Evolutionary conservation across 1,284 basidiomycete species (phyloP).

Genomic region (Pholiota adiposa): DNA sequence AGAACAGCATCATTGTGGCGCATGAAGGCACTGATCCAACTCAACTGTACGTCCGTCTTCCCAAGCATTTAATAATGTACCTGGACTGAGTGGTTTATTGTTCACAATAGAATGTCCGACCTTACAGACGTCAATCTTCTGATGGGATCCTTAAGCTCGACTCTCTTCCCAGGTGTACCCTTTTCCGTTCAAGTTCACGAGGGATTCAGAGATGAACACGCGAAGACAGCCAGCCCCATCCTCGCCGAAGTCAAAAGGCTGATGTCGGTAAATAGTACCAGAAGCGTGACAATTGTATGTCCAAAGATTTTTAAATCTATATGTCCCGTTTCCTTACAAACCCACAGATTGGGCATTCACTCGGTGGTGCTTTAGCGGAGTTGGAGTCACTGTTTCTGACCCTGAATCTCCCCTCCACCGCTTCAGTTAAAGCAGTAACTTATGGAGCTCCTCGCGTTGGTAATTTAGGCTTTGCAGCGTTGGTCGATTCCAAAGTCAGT

Average conservation of each 20-base stretch:
- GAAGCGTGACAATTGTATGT: conserved; percentile 37
- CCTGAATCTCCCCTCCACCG: conserved; percentile 46
- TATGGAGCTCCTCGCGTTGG: conserved; percentile 56
- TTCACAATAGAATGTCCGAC: conserved; percentile 34
- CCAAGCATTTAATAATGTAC: not conserved
- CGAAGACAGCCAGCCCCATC: conserved; percentile 40
- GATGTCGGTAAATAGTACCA: conserved; percentile 37
- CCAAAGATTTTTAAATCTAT: not conserved
- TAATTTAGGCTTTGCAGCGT: conserved; percentile 40
- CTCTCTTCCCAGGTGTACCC: conserved; percentile 52
- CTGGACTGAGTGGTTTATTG: conserved; percentile 1
- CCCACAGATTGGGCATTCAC: conserved; percentile 53
- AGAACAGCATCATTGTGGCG: conserved; percentile 50
- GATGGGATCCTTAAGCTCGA: conserved; percentile 38
- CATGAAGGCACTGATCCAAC: conserved; percentile 59
- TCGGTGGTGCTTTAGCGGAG: conserved; percentile 60
- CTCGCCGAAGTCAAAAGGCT: conserved; percentile 43
- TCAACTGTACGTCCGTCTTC: conserved; percentile 44
- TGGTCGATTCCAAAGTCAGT: conserved; percentile 43
- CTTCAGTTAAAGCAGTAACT: conserved; percentile 47
- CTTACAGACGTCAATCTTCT: conserved; percentile 52
- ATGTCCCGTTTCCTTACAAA: not conserved
- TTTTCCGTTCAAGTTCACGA: conserved; percentile 44
- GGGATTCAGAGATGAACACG: conserved; percentile 55
- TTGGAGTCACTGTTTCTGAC: conserved; percentile 54